phyloP scores from a whole-genome alignment of 257 asterid genomes.

The Petrea volubilis region DNA sequence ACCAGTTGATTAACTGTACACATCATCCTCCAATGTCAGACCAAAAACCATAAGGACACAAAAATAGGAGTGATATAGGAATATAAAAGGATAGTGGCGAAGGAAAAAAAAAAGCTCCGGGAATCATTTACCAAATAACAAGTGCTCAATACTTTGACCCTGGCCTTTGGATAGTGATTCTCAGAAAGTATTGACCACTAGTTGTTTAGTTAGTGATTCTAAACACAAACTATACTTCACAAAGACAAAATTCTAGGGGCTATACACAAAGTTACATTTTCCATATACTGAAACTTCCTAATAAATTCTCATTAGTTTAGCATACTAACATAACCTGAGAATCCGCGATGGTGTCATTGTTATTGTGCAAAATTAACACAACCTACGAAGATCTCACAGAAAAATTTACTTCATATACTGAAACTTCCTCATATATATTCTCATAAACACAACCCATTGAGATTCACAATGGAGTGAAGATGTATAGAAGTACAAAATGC shows the following conservation, averaged over 20 bases:
- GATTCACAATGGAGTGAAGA: neutral
- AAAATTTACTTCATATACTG: neutral
- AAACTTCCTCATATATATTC: neutral
- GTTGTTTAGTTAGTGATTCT: neutral
- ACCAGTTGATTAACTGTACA: neutral
- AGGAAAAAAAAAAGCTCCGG: neutral
- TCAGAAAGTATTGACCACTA: neutral
- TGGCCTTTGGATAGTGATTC: neutral
- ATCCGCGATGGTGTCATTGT: neutral
- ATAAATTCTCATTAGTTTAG: neutral
- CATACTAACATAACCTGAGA: neutral
- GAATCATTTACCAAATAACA: neutral
- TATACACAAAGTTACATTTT: neutral
- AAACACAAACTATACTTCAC: neutral
- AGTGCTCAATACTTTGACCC: neutral
- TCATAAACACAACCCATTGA: too few species aligned
- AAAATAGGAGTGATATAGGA: neutral
- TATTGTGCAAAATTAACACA: neutral
- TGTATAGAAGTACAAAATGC: neutral
- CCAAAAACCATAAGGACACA: neutral
- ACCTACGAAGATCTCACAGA: neutral
- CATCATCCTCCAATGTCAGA: constrained; percentile 6
- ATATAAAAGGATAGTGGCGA: neutral
- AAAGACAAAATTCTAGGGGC: neutral
- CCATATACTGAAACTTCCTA: neutral